These are phyloP conservation scores for Pisolithus sp. DNA, from an alignment of 768 basidiomycete genomes.

Conservation along the genomic window DNA sequence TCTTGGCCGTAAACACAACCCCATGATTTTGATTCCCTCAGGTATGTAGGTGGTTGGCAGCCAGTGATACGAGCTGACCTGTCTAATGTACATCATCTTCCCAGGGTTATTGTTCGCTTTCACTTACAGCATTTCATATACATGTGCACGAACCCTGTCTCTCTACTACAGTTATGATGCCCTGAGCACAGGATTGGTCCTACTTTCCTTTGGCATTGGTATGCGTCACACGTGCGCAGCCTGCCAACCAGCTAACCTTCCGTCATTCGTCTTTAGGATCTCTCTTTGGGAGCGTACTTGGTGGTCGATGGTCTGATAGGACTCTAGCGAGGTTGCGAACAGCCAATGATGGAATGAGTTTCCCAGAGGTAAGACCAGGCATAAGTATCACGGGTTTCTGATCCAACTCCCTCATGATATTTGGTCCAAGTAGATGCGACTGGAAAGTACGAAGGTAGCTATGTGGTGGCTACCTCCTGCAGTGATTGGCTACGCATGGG, in stretches of 20 bases:
- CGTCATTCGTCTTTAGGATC: constrained; percentile 28
- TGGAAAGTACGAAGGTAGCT: constrained; percentile 56
- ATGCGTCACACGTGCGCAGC: constrained; percentile 9
- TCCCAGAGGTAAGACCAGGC: constrained; percentile 57
- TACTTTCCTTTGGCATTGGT: constrained; percentile 72
- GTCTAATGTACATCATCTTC: background rate
- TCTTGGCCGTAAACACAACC: constrained; percentile 58
- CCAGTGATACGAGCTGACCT: background rate
- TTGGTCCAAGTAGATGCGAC: constrained; percentile 53
- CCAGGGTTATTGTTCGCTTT: constrained; percentile 13
- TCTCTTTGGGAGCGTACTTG: constrained; percentile 48
- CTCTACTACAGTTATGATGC: constrained; percentile 62
- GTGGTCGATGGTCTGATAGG: constrained; percentile 54
- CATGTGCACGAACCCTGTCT: constrained; percentile 65
- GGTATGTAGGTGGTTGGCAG: constrained; percentile 16
- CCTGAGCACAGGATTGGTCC: constrained; percentile 70
- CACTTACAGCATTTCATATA: constrained; percentile 65
- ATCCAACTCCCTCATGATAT: background rate
- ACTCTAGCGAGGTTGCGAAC: constrained; percentile 39
- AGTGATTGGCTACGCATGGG: constrained; percentile 73
- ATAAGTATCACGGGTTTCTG: background rate
- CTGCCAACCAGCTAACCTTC: background rate
- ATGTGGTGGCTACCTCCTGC: constrained; percentile 50
- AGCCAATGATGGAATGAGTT: constrained; percentile 40
- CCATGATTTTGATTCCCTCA: constrained; percentile 43